phyloP scores from a whole-genome alignment of 805 yeast genomes.

The Torulaspora maleeae region DNA sequence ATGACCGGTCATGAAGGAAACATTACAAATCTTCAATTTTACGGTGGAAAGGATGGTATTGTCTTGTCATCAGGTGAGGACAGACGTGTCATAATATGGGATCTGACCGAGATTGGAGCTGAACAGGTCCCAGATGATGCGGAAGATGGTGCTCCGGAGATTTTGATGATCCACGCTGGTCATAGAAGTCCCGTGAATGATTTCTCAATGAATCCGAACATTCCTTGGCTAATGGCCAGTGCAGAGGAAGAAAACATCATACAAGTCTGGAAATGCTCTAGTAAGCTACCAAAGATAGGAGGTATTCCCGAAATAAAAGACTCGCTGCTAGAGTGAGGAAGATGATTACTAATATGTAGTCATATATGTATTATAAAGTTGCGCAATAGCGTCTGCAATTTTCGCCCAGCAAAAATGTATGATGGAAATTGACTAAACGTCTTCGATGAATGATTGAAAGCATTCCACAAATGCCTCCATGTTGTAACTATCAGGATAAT shows the following conservation, averaged over 20 bases:
- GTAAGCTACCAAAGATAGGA: slow-evolving; percentile 34
- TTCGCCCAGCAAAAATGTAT: slow-evolving; percentile 5
- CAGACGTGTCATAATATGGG: slow-evolving; percentile 78
- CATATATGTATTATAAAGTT: slow-evolving; percentile 1
- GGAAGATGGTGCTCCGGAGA: slow-evolving; percentile 86
- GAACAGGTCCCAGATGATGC: slow-evolving; percentile 85
- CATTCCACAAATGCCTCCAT: slow-evolving; percentile 30
- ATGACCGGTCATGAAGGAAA: slow-evolving; percentile 78
- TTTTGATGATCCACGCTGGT: slow-evolving; percentile 90
- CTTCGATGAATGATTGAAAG: slow-evolving; percentile 29
- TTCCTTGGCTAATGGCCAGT: slow-evolving; percentile 74
- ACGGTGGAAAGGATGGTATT: slow-evolving; percentile 71
- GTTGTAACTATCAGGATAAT: slow-evolving; percentile 26
- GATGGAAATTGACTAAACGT: neutral
- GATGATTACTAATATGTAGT: neutral
- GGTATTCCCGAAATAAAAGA: slow-evolving; percentile 17
- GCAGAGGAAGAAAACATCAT: slow-evolving; percentile 43
- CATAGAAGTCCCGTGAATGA: slow-evolving; percentile 76
- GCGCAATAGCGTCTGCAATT: neutral
- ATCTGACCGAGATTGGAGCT: slow-evolving; percentile 69
- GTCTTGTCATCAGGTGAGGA: slow-evolving; percentile 75
- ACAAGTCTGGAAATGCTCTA: slow-evolving; percentile 44
- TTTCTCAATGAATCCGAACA: slow-evolving; percentile 58
- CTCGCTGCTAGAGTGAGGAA: slow-evolving; percentile 16
- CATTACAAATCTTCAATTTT: slow-evolving; percentile 70